A percentile compares a stretch with the other conserved stretches of the same genome.
phyloP scores from a whole-genome alignment of 805 yeast genomes.

The Candida chauliodis region DNA sequence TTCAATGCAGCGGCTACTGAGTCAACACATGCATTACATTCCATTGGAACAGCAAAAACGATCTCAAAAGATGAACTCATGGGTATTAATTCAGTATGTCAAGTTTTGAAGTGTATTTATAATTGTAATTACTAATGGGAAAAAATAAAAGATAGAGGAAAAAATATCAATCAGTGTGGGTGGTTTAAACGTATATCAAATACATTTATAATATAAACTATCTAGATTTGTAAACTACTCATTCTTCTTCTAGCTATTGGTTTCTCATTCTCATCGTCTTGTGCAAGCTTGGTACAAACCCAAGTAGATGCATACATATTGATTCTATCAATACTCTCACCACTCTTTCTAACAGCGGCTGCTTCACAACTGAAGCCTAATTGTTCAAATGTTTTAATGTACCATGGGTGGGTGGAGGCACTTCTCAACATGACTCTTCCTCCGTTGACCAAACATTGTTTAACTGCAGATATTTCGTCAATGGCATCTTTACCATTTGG shows the following conservation, averaged over 20 bases:
- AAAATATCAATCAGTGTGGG: neutral
- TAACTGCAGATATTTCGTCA: slow-evolving; percentile 62
- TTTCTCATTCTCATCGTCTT: slow-evolving; percentile 11
- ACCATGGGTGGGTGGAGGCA: slow-evolving; percentile 76
- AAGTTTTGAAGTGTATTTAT: neutral
- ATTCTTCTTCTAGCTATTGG: slow-evolving; percentile 35
- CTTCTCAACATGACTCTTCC: slow-evolving; percentile 78
- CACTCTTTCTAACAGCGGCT: slow-evolving; percentile 63
- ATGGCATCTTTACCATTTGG: slow-evolving; percentile 61
- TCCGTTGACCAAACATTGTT: slow-evolving; percentile 56
- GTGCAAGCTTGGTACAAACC: slow-evolving; percentile 60
- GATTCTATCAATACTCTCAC: slow-evolving; percentile 69
- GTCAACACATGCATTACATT: slow-evolving; percentile 69
- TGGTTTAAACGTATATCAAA: neutral
- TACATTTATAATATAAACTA: neutral
- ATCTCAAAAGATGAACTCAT: slow-evolving; percentile 46
- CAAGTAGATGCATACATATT: slow-evolving; percentile 90
- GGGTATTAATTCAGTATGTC: neutral
- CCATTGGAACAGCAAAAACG: slow-evolving; percentile 82
- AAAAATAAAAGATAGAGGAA: neutral
- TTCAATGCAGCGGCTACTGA: slow-evolving; percentile 54
- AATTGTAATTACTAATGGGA: neutral
- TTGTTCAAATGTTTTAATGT: slow-evolving; percentile 61
- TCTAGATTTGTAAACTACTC: slow-evolving; percentile 41
- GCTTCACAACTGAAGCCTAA: slow-evolving; percentile 67